Conservation (phyloP, 768 basidiomycete genomes). For the Suillus ampliporus region DNA sequence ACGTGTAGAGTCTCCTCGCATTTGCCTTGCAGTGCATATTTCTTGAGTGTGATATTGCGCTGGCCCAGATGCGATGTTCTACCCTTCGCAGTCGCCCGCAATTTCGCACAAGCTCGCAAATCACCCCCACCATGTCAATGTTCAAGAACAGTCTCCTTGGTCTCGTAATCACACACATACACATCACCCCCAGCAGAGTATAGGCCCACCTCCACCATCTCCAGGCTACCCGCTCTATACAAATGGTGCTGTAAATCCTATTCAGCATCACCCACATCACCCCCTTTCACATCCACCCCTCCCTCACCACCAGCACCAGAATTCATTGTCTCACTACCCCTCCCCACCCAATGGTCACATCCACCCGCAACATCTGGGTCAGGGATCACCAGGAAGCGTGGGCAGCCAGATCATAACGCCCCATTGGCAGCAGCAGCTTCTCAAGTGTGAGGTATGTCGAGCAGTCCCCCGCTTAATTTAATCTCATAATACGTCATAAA, state of each 20-base stretch:
- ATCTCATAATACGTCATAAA: slow-evolving; percentile 24
- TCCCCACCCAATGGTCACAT: slow-evolving; percentile 77
- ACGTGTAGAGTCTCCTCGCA: slow-evolving; percentile 7
- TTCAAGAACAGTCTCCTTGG: slow-evolving; percentile 80
- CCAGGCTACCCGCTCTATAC: slow-evolving; percentile 80
- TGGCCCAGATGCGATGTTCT: slow-evolving; percentile 71
- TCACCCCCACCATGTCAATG: slow-evolving; percentile 37
- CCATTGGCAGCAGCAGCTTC: slow-evolving; percentile 93
- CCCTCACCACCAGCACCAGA: slow-evolving; percentile 79
- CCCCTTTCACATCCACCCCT: slow-evolving; percentile 54
- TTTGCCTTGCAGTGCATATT: slow-evolving; percentile 4
- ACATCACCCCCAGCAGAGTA: slow-evolving; percentile 57
- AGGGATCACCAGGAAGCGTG: slow-evolving; percentile 61
- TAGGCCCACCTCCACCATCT: slow-evolving; percentile 70
- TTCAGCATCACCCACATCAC: slow-evolving; percentile 67
- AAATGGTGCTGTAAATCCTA: slow-evolving; percentile 64
- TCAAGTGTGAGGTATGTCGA: slow-evolving; percentile 86
- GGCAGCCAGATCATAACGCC: slow-evolving; percentile 70
- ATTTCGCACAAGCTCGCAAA: slow-evolving; percentile 77
- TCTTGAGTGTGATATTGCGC: slow-evolving; percentile 11
- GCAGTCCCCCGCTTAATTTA: slow-evolving; percentile 7
- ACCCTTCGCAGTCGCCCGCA: slow-evolving; percentile 83
- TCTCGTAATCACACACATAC: slow-evolving; percentile 43
- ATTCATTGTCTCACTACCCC: slow-evolving; percentile 76
- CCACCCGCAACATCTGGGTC: slow-evolving; percentile 61